Percentiles rank a stretch among this genome's conserved stretches.
Evolutionary conservation across 2,329 filamentous ascomycete genomes (phyloP).

Genomic region (Daldinia eschscholtzii): DNA sequence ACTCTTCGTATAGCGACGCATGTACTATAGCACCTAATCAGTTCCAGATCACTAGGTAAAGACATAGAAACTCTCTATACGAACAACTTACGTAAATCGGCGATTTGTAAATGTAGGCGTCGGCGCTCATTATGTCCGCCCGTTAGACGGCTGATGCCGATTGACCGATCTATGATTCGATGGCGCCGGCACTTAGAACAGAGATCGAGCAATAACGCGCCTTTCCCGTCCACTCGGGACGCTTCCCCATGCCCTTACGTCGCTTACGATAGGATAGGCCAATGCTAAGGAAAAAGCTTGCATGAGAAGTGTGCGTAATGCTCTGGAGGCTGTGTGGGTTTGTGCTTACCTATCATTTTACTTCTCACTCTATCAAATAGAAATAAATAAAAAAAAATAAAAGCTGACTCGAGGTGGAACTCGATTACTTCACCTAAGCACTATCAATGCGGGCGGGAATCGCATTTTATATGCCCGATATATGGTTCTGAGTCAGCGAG

Average conservation of each 20-base stretch:
- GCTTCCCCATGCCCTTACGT: conserved; percentile 22
- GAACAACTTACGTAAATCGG: not conserved
- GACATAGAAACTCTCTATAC: not conserved
- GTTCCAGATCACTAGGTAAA: not conserved
- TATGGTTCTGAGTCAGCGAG: conserved; percentile 35
- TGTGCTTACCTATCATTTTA: conserved; percentile 13
- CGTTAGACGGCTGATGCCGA: conserved; percentile 32
- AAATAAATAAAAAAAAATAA: not conserved
- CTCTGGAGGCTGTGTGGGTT: conserved; percentile 11
- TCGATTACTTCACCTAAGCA: conserved; percentile 28
- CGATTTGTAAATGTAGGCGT: conserved; percentile 5
- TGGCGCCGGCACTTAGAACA: conserved; percentile 6
- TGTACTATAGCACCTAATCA: conserved; percentile 4
- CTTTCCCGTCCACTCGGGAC: conserved; percentile 21
- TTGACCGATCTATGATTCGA: conserved; percentile 32
- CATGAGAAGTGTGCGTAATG: conserved; percentile 18
- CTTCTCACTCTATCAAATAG: conserved; percentile 13
- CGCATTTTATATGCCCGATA: conserved; percentile 29
- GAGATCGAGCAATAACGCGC: conserved; percentile 10
- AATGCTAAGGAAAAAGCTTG: conserved; percentile 5
- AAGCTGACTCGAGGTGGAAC: not conserved
- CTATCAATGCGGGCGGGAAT: conserved; percentile 20
- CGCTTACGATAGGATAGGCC: conserved; percentile 15
- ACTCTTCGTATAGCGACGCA: not conserved
- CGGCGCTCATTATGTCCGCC: conserved; percentile 31